A percentile compares a stretch with the other conserved stretches of the same genome.
These are phyloP conservation scores for Prunus dulcis DNA, from an alignment of 306 rosid species.

Conservation along the genomic window DNA sequence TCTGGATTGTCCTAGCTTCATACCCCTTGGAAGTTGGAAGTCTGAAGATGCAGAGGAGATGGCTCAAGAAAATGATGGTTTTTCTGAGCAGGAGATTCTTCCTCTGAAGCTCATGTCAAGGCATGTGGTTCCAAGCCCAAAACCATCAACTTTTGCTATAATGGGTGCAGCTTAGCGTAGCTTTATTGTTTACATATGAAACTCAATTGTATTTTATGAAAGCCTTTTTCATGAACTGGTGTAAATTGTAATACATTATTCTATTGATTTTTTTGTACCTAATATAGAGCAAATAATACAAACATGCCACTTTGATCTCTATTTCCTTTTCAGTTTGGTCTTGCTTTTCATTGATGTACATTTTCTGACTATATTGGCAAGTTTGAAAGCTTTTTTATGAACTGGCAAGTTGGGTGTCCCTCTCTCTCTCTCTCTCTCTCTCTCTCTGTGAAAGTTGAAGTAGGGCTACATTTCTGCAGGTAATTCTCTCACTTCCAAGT, in stretches of 20 bases:
- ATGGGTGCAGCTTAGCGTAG: neutral
- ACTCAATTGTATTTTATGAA: neutral
- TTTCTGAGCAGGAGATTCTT: neutral
- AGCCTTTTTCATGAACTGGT: neutral
- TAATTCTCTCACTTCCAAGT: too few relatives aligned
- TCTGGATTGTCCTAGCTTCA: neutral
- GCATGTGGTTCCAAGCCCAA: neutral
- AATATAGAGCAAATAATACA: neutral
- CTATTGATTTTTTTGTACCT: neutral
- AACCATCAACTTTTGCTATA: neutral
- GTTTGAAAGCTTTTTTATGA: too few relatives aligned
- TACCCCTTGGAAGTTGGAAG: neutral
- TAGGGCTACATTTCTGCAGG: too few relatives aligned
- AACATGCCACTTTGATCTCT: conserved; percentile 3
- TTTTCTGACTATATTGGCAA: too few relatives aligned
- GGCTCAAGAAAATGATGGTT: too few relatives aligned
- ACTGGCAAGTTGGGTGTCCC: too few relatives aligned
- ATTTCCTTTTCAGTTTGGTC: neutral
- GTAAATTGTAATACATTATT: neutral
- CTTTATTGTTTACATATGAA: too few relatives aligned
- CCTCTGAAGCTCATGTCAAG: neutral
- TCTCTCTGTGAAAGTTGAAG: too few relatives aligned
- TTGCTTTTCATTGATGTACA: too few relatives aligned
- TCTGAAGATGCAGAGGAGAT: neutral
- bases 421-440: too few relatives aligned